Base-by-base conservation (phyloP, 768 basidiomycete genomes). In the Calocera viscosa region DNA sequence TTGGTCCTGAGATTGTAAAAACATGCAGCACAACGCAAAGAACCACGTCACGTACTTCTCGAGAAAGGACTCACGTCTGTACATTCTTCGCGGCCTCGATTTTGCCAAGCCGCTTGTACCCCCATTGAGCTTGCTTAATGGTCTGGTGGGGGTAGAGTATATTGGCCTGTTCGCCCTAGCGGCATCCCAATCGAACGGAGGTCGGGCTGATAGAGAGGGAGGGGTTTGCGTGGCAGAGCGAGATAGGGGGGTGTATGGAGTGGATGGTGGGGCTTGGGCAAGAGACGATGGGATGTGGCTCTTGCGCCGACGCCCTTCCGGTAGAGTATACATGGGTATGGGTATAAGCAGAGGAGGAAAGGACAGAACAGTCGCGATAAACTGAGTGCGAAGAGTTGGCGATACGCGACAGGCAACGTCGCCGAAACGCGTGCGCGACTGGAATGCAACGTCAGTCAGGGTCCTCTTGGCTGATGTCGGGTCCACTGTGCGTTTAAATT, bases 111-210 rank as follows among this genome's bases (percentile, higher is more conserved):
- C 30, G 3, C 10, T 32, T 30, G 24, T 11, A 10, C 26, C 26
- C 24, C 10, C 53, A 28, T 30, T 19, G 14, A 19, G 22, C 26
- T 60, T 60, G 2, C 26, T 16, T 5, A 26, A 60, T 22, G 30
- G 22, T 32, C 53, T 60, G 11, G 53, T 60, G 7, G 53, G 53
- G 2, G 53, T 60, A 10, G 53, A 26, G 19, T 60, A 60, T 60
- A 60, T 60, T 7, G 53, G 53, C 19, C 24, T 60, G 53, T 60
- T 60, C 26, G 53, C 53, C 53, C 53, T 60, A 16, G 53, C 53
- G 16, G 53, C 53, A 30, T 60, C 53, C 53, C 53, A 60, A 30
- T 60, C 53, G 53, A 60, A 60, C 5, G 53, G 26, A 16, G 53
- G 53, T 16, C 53, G 53, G 11, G 53, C 53, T 30, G 53, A 60